These are phyloP conservation scores for Paramyrothecium roridum DNA, from an alignment of 2,329 filamentous ascomycete genomes.

Conservation along the genomic window DNA sequence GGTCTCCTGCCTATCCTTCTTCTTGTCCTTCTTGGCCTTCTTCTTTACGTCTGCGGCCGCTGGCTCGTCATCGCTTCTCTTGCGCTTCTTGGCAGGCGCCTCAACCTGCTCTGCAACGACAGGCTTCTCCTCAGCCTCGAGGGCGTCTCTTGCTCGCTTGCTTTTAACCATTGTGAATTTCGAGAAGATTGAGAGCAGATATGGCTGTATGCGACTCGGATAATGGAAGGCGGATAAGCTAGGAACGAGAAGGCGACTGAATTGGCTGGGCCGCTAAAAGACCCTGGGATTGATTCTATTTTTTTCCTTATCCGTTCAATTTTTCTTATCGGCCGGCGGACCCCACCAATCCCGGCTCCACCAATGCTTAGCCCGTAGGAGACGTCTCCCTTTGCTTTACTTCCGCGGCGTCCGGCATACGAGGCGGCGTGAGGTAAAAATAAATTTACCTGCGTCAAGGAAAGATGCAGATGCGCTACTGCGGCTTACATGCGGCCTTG, in stretches of 20 bases:
- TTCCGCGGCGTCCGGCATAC: no score
- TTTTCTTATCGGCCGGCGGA: background rate
- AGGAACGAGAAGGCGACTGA: background rate
- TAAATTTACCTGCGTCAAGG: background rate
- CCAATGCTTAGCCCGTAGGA: no score
- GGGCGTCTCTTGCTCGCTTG: slow-evolving; percentile 34
- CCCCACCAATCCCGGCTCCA: background rate
- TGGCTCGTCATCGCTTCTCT: slow-evolving; percentile 25
- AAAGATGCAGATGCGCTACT: background rate
- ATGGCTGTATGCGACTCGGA: background rate
- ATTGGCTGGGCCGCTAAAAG: background rate
- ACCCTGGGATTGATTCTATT: background rate
- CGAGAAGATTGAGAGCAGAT: background rate
- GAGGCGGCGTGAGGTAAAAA: no score
- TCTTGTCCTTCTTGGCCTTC: slow-evolving; percentile 30
- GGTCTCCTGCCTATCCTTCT: slow-evolving; percentile 28
- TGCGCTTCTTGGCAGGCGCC: slow-evolving; percentile 31
- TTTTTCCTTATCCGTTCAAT: background rate
- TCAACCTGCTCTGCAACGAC: slow-evolving; percentile 13
- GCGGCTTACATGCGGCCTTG: background rate
- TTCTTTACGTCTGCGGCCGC: slow-evolving; percentile 22
- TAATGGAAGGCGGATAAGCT: no score
- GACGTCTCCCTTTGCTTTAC: no score
- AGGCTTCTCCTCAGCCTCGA: slow-evolving; percentile 22
- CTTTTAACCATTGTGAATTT: slow-evolving; percentile 28